phyloP scores from a whole-genome alignment of 1,284 basidiomycete species.

The Trichosporon sp. region DNA sequence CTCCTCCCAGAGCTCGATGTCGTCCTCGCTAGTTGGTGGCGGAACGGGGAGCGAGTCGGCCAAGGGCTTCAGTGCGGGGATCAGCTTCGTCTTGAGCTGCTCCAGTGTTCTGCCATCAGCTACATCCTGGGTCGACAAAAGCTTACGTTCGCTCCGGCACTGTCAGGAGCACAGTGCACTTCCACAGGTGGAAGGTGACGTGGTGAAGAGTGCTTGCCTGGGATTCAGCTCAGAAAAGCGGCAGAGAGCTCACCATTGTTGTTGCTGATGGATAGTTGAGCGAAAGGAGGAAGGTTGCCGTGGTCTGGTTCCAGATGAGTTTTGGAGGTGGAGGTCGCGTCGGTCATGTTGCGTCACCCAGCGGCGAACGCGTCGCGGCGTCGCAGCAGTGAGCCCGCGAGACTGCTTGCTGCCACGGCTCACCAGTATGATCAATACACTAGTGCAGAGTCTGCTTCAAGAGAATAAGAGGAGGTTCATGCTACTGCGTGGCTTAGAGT shows the following conservation, averaged over 20 bases:
- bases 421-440: too few relatives aligned
- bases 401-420: too few relatives aligned
- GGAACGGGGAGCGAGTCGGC: constrained; percentile 26
- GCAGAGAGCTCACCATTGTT: constrained; percentile 2
- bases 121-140: neutral
- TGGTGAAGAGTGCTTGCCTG: constrained; percentile 41
- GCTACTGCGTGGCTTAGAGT: too few relatives aligned
- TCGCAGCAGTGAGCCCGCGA: neutral
- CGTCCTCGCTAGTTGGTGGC: constrained; percentile 31
- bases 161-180: constrained; percentile 46
- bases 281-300: neutral
- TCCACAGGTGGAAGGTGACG: constrained; percentile 48
- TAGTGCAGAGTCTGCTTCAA: too few relatives aligned
- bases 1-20: constrained; percentile 47
- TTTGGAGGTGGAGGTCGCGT: constrained; percentile 11
- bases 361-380: neutral
- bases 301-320: constrained; percentile 12
- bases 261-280: neutral
- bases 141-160: constrained; percentile 46
- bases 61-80: constrained; percentile 40
- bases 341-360: constrained; percentile 1
- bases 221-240: neutral
- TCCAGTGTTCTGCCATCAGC: constrained; percentile 21
- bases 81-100: constrained; percentile 33
- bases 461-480: too few relatives aligned